Percentiles rank a stretch among this genome's conserved stretches.
Evolutionary conservation across 805 yeast genomes (phyloP).

Genomic region (Yarrowia sp.): DNA sequence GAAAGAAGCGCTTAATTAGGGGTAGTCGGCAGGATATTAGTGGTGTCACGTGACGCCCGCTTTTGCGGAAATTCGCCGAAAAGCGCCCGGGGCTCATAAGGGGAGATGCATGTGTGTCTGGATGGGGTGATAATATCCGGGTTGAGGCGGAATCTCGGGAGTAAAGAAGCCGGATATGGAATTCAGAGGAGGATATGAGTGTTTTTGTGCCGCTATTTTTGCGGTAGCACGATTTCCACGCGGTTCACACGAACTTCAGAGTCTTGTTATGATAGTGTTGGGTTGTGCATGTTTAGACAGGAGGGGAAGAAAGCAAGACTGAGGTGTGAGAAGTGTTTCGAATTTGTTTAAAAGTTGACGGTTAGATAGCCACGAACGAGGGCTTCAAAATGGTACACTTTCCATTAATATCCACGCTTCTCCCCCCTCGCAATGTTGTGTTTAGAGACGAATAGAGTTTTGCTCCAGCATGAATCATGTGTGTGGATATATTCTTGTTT

Average conservation of each 20-base stretch:
- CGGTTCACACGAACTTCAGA: neutral
- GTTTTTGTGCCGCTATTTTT: neutral
- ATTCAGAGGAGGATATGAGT: neutral
- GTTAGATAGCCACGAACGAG: neutral
- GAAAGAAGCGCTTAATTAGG: neutral
- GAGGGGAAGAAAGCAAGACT: no score
- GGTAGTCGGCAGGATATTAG: neutral
- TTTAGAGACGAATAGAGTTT: constrained; percentile 1
- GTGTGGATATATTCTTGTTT: constrained; percentile 24
- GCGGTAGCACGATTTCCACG: neutral
- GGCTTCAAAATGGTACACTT: no score
- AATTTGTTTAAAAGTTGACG: neutral
- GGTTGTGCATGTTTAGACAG: neutral
- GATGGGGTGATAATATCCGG: constrained; percentile 5
- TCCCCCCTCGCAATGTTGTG: neutral
- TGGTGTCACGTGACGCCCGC: neutral
- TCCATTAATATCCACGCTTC: no score
- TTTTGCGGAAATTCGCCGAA: no score
- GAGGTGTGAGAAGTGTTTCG: neutral
- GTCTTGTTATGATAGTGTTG: constrained; percentile 20
- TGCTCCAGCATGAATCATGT: constrained; percentile 11
- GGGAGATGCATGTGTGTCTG: neutral
- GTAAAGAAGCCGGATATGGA: neutral
- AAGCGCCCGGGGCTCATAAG: no score
- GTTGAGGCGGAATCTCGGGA: neutral